Conservation (phyloP, 495 filamentous ascomycete genomes). For the Penicillium goetzii region DNA sequence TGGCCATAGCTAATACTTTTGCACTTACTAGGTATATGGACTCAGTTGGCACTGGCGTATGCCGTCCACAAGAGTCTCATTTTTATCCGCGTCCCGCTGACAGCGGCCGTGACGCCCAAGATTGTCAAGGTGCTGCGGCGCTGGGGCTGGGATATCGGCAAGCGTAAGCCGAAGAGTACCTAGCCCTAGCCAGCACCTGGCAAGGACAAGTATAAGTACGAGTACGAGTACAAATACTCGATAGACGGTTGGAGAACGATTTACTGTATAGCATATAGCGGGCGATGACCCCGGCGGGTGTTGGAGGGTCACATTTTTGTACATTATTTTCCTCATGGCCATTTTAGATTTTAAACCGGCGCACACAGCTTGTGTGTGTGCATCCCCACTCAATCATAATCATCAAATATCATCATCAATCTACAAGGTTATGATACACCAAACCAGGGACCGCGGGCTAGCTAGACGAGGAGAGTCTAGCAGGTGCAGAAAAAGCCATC, state of each 20-base stretch:
- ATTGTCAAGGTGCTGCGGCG: constrained; percentile 81
- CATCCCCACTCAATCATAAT: constrained; percentile 33
- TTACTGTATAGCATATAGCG: constrained; percentile 37
- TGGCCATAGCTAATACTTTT: constrained; percentile 9
- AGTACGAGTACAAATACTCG: background rate
- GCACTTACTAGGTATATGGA: constrained; percentile 65
- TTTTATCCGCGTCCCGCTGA: constrained; percentile 87
- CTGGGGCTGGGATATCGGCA: constrained; percentile 82
- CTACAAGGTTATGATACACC: constrained; percentile 27
- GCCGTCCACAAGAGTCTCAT: constrained; percentile 98
- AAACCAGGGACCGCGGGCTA: background rate
- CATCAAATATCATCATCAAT: constrained; percentile 12
- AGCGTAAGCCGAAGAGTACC: constrained; percentile 56
- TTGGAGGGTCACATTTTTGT: constrained; percentile 26
- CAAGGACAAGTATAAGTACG: background rate
- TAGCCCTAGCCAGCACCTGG: background rate
- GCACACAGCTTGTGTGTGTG: constrained; percentile 14
- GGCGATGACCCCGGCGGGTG: constrained; percentile 18
- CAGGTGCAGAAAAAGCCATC: background rate
- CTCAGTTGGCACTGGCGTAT: constrained; percentile 91
- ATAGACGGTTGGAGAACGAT: constrained; percentile 11
- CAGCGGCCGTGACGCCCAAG: constrained; percentile 87
- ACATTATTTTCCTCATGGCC: constrained; percentile 34
- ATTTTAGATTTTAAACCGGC: constrained; percentile 40
- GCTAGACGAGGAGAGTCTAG: background rate